A percentile compares a stretch with the other conserved stretches of the same genome.
These are phyloP conservation scores for Athelia sp. DNA, from an alignment of 1,284 basidiomycete genomes.

Conservation along the genomic window DNA sequence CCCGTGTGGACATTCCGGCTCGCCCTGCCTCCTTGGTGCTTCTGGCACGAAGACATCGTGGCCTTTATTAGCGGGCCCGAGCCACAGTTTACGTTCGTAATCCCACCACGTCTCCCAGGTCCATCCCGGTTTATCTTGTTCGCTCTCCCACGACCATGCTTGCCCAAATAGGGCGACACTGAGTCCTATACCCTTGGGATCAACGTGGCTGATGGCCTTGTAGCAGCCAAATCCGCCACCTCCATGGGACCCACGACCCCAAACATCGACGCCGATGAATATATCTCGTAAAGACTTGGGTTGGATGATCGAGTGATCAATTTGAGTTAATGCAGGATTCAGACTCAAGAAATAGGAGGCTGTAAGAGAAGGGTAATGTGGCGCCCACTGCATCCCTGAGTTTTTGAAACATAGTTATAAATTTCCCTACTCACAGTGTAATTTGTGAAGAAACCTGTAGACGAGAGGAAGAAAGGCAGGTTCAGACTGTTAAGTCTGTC, in stretches of 20 bases:
- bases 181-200: constrained; percentile 49
- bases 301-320: constrained; percentile 10
- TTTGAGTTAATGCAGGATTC: constrained; percentile 27
- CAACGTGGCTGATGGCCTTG: constrained; percentile 58
- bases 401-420: background rate
- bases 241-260: constrained; percentile 69
- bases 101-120: constrained; percentile 71
- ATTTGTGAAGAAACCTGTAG: constrained; percentile 73
- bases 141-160: constrained; percentile 75
- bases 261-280: constrained; percentile 73
- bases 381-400: constrained; percentile 45
- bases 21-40: constrained; percentile 28
- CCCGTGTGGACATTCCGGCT: constrained; percentile 45
- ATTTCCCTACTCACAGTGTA: constrained; percentile 52
- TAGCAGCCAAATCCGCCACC: constrained; percentile 67
- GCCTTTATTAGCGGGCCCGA: constrained; percentile 40
- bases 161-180: constrained; percentile 71
- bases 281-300: constrained; percentile 51
- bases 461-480: constrained; percentile 70
- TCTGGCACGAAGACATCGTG: constrained; percentile 41
- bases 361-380: constrained; percentile 43
- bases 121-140: constrained; percentile 51
- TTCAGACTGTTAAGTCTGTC: constrained; percentile 70
- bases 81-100: constrained; percentile 63
- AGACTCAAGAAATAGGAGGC: constrained; percentile 53